Evolutionary conservation across 192 early-diverging fungal genomes (phyloP).

Genomic region (Backusella australiensis): DNA sequence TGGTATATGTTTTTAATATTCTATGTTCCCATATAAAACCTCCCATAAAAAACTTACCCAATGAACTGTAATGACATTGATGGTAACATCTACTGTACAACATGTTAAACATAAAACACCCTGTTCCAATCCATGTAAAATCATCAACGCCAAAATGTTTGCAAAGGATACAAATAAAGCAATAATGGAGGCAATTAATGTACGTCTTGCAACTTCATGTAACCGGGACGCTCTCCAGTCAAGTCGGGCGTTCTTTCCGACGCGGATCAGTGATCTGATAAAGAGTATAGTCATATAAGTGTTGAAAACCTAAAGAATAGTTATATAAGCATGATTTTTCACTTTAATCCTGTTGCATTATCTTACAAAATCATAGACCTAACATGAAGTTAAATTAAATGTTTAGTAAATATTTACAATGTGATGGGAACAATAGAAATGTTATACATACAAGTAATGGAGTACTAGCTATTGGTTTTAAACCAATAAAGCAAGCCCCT

Average conservation of each 20-base stretch:
- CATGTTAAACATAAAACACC: slow-evolving; percentile 47
- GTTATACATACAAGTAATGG: not conserved
- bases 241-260: not conserved
- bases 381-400: not conserved
- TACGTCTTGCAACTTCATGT: slow-evolving; percentile 40
- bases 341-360: not conserved
- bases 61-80: slow-evolving; percentile 40
- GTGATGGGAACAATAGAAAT: too few species aligned
- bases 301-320: not conserved
- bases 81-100: slow-evolving; percentile 48
- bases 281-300: slow-evolving; percentile 26
- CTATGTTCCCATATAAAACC: not conserved
- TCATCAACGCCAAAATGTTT: slow-evolving; percentile 38
- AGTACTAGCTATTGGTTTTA: not conserved
- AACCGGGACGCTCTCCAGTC: slow-evolving; percentile 25
- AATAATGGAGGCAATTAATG: slow-evolving; percentile 41
- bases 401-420: not conserved
- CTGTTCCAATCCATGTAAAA: slow-evolving; percentile 39
- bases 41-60: slow-evolving; percentile 30
- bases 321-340: not conserved
- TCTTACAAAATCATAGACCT: not conserved
- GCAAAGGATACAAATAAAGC: slow-evolving; percentile 37
- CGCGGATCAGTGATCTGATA: slow-evolving; percentile 17
- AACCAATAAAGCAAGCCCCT: not conserved
- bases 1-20: not conserved